phyloP scores from a whole-genome alignment of 805 yeast genomes.

The Saccharomycopsis guyanensis region DNA sequence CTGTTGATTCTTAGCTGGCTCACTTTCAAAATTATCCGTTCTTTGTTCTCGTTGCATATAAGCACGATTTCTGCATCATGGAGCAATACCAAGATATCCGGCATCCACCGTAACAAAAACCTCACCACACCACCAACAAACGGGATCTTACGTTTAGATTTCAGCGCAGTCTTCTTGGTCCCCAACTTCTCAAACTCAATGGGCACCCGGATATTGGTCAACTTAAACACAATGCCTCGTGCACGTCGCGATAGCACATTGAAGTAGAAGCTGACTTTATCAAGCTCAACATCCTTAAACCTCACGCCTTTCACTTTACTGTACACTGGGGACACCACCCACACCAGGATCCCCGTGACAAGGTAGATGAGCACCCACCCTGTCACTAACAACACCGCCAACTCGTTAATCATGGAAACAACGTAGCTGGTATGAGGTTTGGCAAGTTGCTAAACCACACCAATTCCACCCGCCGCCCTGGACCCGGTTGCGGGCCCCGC shows the following conservation, averaged over 20 bases:
- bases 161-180: background rate
- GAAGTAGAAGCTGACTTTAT: conserved; percentile 6
- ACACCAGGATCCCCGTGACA: conserved; percentile 6
- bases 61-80: conserved; percentile 14
- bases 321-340: conserved; percentile 11
- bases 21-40: conserved; percentile 2
- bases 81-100: conserved; percentile 23
- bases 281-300: background rate
- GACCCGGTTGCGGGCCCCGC: background rate
- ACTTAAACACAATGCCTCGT: conserved; percentile 7
- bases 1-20: conserved; percentile 2
- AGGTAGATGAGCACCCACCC: no score
- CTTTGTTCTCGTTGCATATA: conserved; percentile 1
- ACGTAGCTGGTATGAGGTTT: no score
- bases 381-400: no score
- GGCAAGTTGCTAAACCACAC: no score
- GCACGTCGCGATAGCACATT: background rate
- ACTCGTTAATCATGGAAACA: no score
- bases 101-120: conserved; percentile 22
- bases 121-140: conserved; percentile 11
- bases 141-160: background rate
- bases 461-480: no score
- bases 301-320: background rate
- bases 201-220: conserved; percentile 1
- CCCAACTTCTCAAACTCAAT: background rate